phyloP scores from a whole-genome alignment of 2,329 filamentous ascomycete genomes.

The Remersonia thermophila region DNA sequence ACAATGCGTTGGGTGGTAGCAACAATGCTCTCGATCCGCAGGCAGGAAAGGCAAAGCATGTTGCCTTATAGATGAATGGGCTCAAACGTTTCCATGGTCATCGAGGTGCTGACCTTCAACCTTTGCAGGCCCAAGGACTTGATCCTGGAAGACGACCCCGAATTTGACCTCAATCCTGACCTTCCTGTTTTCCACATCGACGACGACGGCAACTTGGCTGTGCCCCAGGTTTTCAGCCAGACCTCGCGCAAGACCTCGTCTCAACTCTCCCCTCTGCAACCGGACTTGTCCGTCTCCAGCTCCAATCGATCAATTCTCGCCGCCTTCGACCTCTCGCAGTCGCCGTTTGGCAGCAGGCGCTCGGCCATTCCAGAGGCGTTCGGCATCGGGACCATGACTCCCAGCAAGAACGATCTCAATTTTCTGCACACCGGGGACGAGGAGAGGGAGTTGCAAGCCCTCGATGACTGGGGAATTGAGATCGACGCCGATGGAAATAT shows the following conservation, averaged over 20 bases:
- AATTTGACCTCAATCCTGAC: conserved; percentile 57
- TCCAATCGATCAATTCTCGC: conserved; percentile 12
- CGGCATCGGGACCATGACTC: conserved; percentile 7
- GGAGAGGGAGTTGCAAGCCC: conserved; percentile 22
- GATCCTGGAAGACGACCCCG: conserved; percentile 68
- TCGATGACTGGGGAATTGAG: conserved; percentile 33
- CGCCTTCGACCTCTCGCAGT: conserved; percentile 13
- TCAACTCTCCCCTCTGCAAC: conserved; percentile 33
- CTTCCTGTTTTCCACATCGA: conserved; percentile 46
- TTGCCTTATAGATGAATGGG: too few relatives aligned
- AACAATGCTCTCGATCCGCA: conserved; percentile 49
- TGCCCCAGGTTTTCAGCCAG: conserved; percentile 24
- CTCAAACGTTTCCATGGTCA: too few relatives aligned
- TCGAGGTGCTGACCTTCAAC: too few relatives aligned
- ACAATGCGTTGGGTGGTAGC: conserved; percentile 43
- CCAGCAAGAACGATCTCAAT: conserved; percentile 19
- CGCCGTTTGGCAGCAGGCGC: conserved; percentile 7
- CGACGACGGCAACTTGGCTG: conserved; percentile 22
- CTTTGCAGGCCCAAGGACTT: conserved; percentile 57
- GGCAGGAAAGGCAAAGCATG: conserved; percentile 61
- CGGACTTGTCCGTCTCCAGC: conserved; percentile 11
- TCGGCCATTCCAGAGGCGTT: conserved; percentile 7
- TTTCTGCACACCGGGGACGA: conserved; percentile 25
- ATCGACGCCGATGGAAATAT: conserved; percentile 41
- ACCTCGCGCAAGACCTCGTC: conserved; percentile 27